Evolutionary conservation across 345 rosid genomes (phyloP), one percentile per base, ranked within the genome.

Genomic region (Lumnitzera racemosa): DNA sequence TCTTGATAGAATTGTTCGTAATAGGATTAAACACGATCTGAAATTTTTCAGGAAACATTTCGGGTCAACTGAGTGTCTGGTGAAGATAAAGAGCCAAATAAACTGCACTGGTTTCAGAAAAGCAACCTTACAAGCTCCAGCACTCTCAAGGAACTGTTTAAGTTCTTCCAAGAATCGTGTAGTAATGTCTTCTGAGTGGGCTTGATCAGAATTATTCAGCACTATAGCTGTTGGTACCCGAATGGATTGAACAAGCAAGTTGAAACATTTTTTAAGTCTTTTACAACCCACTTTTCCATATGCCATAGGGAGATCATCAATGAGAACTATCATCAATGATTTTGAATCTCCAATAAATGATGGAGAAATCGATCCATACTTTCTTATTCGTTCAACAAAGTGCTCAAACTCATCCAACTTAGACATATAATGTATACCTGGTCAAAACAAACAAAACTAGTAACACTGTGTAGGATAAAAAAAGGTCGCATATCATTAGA

Each of bases 331-430:
- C 59, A 60, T 54, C 20, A 76, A 74, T 46, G 80, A 56, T 67
- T 78, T 82, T 53, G 67, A 53, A 24, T 71, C 80, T 52, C 58
- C 65, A 58, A 58, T 15, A 57, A 51, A 52, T n/a, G 85, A 78
- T 59, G 84, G 67, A 57, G 80, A 62, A 61, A 89, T 80, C 66
- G 81, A 57, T 53, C 95, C 91, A 49, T 81, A 87, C 75, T 83
- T 87, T 74, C 96, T 80, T 60, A 76, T 63, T 74, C 75, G 81
- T 74, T 86, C 97, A 56, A 81, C 80, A 79, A 84, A 90, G 76
- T 70, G 73, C 69, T 84, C 85, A 76, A 90, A 94, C 76, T 88
- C 97, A 70, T 90, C 96, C 82, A 94, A 74, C 87, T 94, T 90
- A 13, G 99, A 94, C 47, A 74, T 71, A 80, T 94, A 94, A 15